Percentiles rank a stretch among this genome's conserved stretches.
phyloP scores from a whole-genome alignment of 768 basidiomycete genomes.

The Daedaleopsis nitida region DNA sequence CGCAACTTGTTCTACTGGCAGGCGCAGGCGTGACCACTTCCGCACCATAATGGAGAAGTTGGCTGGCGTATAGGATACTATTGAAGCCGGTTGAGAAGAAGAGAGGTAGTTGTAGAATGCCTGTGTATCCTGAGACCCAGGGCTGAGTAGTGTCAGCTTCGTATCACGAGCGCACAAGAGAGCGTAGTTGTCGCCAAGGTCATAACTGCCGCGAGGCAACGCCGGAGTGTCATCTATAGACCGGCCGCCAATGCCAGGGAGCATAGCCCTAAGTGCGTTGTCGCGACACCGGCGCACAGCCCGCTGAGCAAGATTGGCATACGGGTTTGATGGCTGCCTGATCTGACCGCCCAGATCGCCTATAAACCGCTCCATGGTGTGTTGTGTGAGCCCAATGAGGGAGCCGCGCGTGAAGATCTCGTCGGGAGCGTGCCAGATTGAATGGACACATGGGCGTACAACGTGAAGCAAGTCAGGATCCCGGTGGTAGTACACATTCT shows the following conservation, averaged over 20 bases:
- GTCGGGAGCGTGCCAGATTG: constrained; percentile 29
- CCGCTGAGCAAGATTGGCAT: constrained; percentile 27
- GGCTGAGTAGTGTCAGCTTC: no score
- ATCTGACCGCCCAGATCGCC: constrained; percentile 30
- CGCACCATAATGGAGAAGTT: no score
- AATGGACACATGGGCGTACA: constrained; percentile 34
- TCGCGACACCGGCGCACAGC: constrained; percentile 21
- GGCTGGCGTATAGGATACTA: no score
- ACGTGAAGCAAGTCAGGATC: constrained; percentile 35
- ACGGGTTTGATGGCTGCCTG: constrained; percentile 29
- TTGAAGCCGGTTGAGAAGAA: no score
- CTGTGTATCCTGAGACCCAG: no score
- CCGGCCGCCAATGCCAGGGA: not conserved
- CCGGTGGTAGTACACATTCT: constrained; percentile 37
- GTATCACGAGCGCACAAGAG: not conserved
- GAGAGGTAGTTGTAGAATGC: no score
- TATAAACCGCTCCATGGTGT: constrained; percentile 30
- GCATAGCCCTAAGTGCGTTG: constrained; percentile 25
- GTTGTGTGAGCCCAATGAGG: constrained; percentile 16
- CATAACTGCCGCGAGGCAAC: not conserved
- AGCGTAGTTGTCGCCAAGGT: not conserved
- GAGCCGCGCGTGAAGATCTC: constrained; percentile 29
- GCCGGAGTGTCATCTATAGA: no score
- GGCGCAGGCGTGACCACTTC: no score
- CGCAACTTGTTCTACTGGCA: no score